Evolutionary conservation across 805 yeast species (phyloP), one percentile per base, ranked within the genome.

Genomic region (Kazachstania africana): DNA sequence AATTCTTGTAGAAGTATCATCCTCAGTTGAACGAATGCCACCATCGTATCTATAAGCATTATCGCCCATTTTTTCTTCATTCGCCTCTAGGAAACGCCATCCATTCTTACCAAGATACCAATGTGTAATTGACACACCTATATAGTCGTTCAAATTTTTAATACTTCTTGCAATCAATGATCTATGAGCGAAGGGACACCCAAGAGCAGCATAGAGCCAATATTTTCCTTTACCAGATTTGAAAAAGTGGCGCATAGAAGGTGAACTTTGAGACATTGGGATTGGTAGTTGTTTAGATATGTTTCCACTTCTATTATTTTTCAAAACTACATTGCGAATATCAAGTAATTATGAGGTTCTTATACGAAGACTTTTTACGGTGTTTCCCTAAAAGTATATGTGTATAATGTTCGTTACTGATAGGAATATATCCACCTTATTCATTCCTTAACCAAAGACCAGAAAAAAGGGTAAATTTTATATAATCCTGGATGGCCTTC

Each of bases 101-200:
- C 96, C 96, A 34, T 78, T 65, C 12, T 64, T 68, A 41, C 78
- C 94, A 79, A 87, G 69, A 46, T 72, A 74, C 87, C 95, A 84
- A 55, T 85, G 91, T 9, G 87, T 96, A 24, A 83, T 82, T 14
- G 87, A 74, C 21, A 76, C 64, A 1, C 73, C 69, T 37, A 78
- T 71, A 10, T 75, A 54, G 1, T 70, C 59, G 2, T 66, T 60
- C 29, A 79, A 55, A 1, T 95, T 94, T 60, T 84, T 83, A 38
- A 87, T 62, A 8, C 66, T 55, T 32, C 95, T 60, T 5, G 76
- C 65, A 32, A 84, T 75, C 38, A 87, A 63, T 0, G 84, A 72
- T 40, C 96, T 68, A 50, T 83, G 94, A 1, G 96, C 95, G 70
- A 95, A 87, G 3, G 97, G 96, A 57, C 97, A 87, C 2, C 94